phyloP scores from a whole-genome alignment of 106 monocot genomes.

The Apostasia ramifera region DNA sequence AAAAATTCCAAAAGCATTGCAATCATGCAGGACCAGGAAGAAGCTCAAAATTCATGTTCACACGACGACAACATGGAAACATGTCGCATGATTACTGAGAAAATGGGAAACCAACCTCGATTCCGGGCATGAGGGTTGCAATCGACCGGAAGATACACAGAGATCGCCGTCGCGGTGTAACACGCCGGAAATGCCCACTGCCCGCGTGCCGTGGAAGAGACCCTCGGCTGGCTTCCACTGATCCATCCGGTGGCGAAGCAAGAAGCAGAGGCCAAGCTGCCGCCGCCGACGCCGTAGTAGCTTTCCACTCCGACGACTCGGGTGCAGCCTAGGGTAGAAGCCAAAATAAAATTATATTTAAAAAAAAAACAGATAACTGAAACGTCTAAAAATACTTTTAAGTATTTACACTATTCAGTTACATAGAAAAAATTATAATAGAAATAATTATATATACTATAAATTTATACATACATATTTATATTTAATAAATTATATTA shows the following conservation, averaged over 20 bases:
- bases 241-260: constrained; percentile 2
- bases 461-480: too few relatives aligned
- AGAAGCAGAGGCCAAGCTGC: not conserved
- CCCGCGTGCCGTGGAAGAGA: not conserved
- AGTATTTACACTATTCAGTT: too few relatives aligned
- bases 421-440: too few relatives aligned
- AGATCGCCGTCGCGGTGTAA: not conserved
- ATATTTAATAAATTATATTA: too few relatives aligned
- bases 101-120: constrained; percentile 5
- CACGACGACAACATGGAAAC: not conserved
- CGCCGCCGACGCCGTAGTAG: not conserved
- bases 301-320: not conserved
- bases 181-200: not conserved
- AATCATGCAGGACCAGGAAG: not conserved
- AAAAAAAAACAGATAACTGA: too few relatives aligned
- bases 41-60: not conserved
- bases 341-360: not conserved
- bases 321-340: not conserved
- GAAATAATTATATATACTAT: too few relatives aligned
- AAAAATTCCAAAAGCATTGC: not conserved
- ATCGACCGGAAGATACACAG: not conserved
- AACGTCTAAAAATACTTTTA: too few relatives aligned
- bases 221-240: constrained; percentile 4
- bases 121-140: not conserved
- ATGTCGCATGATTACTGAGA: too few relatives aligned